Conservation (phyloP, 441 rosid species). For the Theobroma grandiflorum region DNA sequence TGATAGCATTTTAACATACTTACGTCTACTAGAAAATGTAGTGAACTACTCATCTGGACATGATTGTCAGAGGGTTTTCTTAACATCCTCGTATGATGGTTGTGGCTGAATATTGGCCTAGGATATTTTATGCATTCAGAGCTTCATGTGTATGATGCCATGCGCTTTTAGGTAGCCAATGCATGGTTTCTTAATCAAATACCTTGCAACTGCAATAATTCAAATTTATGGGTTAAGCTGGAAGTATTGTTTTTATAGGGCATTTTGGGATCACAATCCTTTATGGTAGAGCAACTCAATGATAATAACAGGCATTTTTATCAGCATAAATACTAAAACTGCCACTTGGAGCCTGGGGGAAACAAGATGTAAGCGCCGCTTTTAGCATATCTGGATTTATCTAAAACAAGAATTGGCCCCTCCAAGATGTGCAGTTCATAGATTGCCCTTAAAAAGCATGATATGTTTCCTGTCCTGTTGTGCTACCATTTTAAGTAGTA, state of each 20-base stretch:
- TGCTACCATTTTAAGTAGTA: not conserved
- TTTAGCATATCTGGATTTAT: not conserved
- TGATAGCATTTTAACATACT: not conserved
- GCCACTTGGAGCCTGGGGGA: not conserved
- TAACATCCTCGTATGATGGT: not conserved
- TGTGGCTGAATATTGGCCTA: not conserved
- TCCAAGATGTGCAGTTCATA: not conserved
- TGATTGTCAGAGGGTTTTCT: not conserved
- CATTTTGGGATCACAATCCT: not conserved
- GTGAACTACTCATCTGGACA: not conserved
- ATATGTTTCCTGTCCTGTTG: not conserved
- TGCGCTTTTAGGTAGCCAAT: not conserved
- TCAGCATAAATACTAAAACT: not conserved
- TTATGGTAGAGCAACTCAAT: not conserved
- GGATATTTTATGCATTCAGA: constrained; percentile 7
- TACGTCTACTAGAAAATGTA: not conserved
- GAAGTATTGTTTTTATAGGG: not conserved
- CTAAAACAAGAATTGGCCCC: not conserved
- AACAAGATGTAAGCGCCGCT: not conserved
- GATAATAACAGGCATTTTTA: not conserved
- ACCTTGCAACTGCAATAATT: not conserved
- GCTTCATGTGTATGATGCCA: not conserved
- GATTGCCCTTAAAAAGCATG: not conserved
- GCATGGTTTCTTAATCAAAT: not conserved
- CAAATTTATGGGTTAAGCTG: not conserved